phyloP scores from a whole-genome alignment of 1,284 basidiomycete genomes.

The Leucoagaricus sp. region DNA sequence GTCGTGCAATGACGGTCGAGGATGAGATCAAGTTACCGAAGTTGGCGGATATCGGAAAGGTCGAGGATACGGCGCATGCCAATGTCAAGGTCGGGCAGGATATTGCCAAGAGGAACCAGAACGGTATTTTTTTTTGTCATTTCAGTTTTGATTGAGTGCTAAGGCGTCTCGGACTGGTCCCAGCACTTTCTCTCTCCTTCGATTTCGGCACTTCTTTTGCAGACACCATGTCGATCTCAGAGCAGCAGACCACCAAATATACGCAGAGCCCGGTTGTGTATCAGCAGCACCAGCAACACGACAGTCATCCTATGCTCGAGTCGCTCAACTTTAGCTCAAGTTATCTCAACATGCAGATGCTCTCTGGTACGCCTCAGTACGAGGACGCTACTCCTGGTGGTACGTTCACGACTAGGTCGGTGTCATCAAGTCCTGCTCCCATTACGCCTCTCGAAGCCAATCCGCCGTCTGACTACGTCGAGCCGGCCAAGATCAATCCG shows the following conservation, averaged over 20 bases:
- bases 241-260: not conserved
- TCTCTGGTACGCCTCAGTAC: constrained; percentile 1
- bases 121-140: not conserved
- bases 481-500: constrained; percentile 9
- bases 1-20: not conserved
- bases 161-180: not conserved
- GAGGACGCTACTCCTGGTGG: not conserved
- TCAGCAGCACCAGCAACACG: not conserved
- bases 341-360: not conserved
- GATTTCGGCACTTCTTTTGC: not conserved
- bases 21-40: not conserved
- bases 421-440: constrained; percentile 11
- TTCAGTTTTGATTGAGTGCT: not conserved
- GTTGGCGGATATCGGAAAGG: not conserved
- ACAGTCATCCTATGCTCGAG: not conserved
- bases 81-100: not conserved
- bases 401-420: not conserved
- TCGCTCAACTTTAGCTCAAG: not conserved
- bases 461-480: not conserved
- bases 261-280: not conserved
- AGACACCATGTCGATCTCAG: not conserved
- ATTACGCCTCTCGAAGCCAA: constrained; percentile 5
- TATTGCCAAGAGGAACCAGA: not conserved
- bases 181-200: not conserved
- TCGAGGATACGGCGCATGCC: not conserved